Evolutionary conservation across 768 basidiomycete genomes (phyloP).

Genomic region (Suillus fuscotomentosus): DNA sequence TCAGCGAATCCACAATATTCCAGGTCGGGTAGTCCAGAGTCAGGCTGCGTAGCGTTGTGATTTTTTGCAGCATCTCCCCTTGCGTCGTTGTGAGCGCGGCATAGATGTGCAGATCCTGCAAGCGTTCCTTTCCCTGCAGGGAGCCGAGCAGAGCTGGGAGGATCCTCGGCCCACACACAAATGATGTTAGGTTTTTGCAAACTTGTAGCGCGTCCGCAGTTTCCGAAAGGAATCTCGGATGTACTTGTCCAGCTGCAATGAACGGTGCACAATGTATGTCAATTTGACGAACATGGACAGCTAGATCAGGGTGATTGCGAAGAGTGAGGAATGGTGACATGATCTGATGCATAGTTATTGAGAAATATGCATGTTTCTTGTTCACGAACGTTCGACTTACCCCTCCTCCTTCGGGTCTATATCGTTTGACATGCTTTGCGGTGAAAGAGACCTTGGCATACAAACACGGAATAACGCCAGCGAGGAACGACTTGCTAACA

Average conservation of each 20-base stretch:
- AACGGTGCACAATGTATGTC: slow-evolving; percentile 52
- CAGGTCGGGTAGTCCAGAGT: slow-evolving; percentile 61
- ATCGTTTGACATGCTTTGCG: slow-evolving; percentile 55
- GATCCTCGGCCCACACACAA: slow-evolving; percentile 50
- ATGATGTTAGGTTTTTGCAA: slow-evolving; percentile 53
- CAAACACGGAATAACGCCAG: slow-evolving; percentile 59
- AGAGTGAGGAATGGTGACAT: slow-evolving; percentile 64
- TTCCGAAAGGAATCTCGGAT: slow-evolving; percentile 53
- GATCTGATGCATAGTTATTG: slow-evolving; percentile 22
- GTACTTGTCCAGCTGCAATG: slow-evolving; percentile 30
- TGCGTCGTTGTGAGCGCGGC: slow-evolving; percentile 56
- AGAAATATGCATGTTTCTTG: background rate
- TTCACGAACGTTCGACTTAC: slow-evolving; percentile 34
- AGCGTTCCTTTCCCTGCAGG: slow-evolving; percentile 42
- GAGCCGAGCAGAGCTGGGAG: slow-evolving; percentile 49
- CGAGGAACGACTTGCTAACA: slow-evolving; percentile 65
- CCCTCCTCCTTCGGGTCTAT: slow-evolving; percentile 22
- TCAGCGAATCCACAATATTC: slow-evolving; percentile 58
- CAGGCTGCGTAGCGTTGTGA: slow-evolving; percentile 43
- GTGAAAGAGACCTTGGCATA: slow-evolving; percentile 60
- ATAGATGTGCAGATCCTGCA: slow-evolving; percentile 48
- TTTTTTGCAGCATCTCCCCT: slow-evolving; percentile 38
- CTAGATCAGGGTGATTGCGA: slow-evolving; percentile 48
- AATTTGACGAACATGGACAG: slow-evolving; percentile 57
- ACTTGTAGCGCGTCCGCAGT: slow-evolving; percentile 46